Base-by-base conservation (phyloP, 352 stramenopile genomes). In the Phytopythium sindhum region DNA sequence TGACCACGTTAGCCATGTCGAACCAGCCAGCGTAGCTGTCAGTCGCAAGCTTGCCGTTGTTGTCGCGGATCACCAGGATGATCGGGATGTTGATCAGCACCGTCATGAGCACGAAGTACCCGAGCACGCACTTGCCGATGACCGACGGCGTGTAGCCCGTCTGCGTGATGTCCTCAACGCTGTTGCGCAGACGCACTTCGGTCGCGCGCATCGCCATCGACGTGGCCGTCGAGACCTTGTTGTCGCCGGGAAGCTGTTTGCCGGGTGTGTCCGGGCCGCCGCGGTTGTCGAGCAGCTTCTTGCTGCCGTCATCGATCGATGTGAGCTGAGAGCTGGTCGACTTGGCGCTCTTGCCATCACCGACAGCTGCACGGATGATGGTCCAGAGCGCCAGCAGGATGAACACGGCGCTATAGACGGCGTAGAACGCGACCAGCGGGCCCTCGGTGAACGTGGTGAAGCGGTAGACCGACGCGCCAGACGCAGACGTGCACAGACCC, bases 391-490 rank as follows among this genome's bases (percentile, higher is more conserved):
- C 56, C 15, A 85, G 29, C 52, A 69, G 69, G 26, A 63, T 33
- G 51, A 85, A 74, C 56, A 75, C 78, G 35, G 74, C 26, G 1
- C 61, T 76, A 64, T 89, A 88, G 50, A 83, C 63, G 4, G 66
- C 57, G 71, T 91, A 91, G 21, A 88, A 60, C 19, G 77, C 48
- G 14, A 89, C 52, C 10, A 91, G 66, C 12, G 73, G 67, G 15
- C 52, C 59, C 60, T 89, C 82, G 2, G 63, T 79, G 73, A 86
- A 89, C 10, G 68, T 74, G 37, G 70, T 88, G 59, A 88, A 91
- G 47, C 75, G 78, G 54, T 73, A 84, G 17, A 76, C 42, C 0
- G 71, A 60, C 7, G 21, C 23, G 14, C 57, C 28, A 0, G 67
- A 77, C 28, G 53, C 64, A 12, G 64, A 61, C 9, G 51, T 53